Percentiles rank a stretch among this genome's conserved stretches.
These are phyloP conservation scores for Zoysia matrella DNA, from an alignment of 202 grass and related monocot genomes.

Conservation along the genomic window DNA sequence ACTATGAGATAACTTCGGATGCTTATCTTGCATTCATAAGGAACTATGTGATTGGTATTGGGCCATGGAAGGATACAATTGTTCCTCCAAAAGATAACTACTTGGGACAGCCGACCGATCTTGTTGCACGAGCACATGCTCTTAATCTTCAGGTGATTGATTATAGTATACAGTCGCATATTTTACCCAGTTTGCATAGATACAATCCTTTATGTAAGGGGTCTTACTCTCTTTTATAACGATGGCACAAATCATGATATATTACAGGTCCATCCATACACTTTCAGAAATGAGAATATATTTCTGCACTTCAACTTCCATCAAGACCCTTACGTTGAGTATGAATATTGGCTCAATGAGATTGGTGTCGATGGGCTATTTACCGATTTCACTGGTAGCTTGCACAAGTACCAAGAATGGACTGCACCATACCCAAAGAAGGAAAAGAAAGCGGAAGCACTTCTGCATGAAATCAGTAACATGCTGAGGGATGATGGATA, in stretches of 20 bases:
- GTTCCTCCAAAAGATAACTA: conserved; percentile 63
- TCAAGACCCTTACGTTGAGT: conserved; percentile 73
- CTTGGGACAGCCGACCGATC: conserved; percentile 65
- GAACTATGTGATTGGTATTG: conserved; percentile 83
- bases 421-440: conserved; percentile 45
- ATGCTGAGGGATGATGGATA: conserved; percentile 54
- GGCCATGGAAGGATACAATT: conserved; percentile 95
- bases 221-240: background rate
- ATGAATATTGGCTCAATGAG: conserved; percentile 60
- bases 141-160: conserved; percentile 78
- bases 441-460: conserved; percentile 35
- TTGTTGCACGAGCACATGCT: conserved; percentile 83
- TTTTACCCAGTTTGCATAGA: conserved; percentile 1
- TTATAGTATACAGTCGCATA: background rate
- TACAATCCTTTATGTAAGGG: background rate
- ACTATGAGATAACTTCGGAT: conserved; percentile 80
- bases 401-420: conserved; percentile 69
- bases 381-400: conserved; percentile 69
- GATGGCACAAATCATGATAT: conserved; percentile 4
- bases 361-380: conserved; percentile 63
- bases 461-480: conserved; percentile 54
- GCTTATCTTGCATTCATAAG: conserved; percentile 76
- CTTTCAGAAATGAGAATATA: conserved; percentile 60
- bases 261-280: conserved; percentile 70
- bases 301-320: conserved; percentile 71